Evolutionary conservation across 805 yeast genomes (phyloP).

Genomic region (Candida insectalens): DNA sequence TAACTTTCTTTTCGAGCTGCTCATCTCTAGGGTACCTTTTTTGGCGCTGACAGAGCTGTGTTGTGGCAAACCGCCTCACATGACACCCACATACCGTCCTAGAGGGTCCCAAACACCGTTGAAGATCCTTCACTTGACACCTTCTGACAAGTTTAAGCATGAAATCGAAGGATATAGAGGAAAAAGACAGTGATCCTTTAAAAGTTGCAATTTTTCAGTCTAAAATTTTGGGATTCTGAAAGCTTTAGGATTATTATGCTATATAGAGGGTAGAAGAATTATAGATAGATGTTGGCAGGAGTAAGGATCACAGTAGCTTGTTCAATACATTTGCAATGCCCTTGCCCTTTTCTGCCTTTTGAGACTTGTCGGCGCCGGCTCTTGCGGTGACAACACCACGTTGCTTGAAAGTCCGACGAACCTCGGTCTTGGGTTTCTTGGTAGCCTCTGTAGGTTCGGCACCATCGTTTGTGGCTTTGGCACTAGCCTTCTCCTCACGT

Average conservation of each 20-base stretch:
- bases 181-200: too few species aligned
- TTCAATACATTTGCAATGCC: constrained; percentile 39
- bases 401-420: constrained; percentile 62
- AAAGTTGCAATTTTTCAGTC: too few species aligned
- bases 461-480: constrained; percentile 7
- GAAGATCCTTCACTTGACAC: too few species aligned
- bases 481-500: constrained; percentile 21
- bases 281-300: too few species aligned
- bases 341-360: constrained; percentile 23
- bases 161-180: too few species aligned
- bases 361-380: constrained; percentile 45
- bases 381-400: constrained; percentile 57
- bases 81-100: too few species aligned
- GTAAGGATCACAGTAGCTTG: constrained; percentile 47
- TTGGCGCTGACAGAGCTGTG: constrained; percentile 1
- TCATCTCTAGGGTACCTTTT: constrained; percentile 5
- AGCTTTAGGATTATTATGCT: too few species aligned
- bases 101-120: neutral
- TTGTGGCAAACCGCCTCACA: constrained; percentile 1
- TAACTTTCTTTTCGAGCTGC: constrained; percentile 8
- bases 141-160: too few species aligned
- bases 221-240: too few species aligned
- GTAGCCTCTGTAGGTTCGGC: constrained; percentile 18
- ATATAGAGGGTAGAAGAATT: too few species aligned
- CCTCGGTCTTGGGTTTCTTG: constrained; percentile 14